phyloP scores from a whole-genome alignment of 2,329 filamentous ascomycete species.

The Pseudogymnoascus sp. region DNA sequence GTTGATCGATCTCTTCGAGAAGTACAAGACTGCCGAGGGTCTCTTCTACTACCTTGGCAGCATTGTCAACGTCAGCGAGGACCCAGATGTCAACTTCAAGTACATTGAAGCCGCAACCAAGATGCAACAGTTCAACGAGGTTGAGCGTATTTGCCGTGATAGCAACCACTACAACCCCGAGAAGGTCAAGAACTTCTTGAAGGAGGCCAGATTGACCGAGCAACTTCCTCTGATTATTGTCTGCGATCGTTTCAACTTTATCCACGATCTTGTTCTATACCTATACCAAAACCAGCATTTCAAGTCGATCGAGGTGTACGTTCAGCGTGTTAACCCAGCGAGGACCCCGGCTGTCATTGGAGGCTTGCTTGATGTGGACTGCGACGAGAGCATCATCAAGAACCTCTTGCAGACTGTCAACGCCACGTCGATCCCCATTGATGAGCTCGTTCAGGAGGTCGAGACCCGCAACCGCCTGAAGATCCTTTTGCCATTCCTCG shows the following conservation, averaged over 20 bases:
- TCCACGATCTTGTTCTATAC: slow-evolving; percentile 92
- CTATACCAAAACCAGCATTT: slow-evolving; percentile 99
- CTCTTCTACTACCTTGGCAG: slow-evolving; percentile 97
- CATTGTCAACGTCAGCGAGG: slow-evolving; percentile 94
- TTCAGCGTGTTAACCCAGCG: slow-evolving; percentile 89
- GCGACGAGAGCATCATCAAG: slow-evolving; percentile 94
- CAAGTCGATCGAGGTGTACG: slow-evolving; percentile 96
- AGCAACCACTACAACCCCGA: slow-evolving; percentile 84
- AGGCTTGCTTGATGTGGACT: slow-evolving; percentile 90
- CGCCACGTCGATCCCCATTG: slow-evolving; percentile 78
- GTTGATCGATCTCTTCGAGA: slow-evolving; percentile 90
- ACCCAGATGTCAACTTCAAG: slow-evolving; percentile 95
- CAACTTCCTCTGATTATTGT: slow-evolving; percentile 96
- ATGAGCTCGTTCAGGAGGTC: slow-evolving; percentile 90
- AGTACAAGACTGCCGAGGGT: slow-evolving; percentile 93
- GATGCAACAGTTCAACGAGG: slow-evolving; percentile 89
- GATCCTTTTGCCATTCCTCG: slow-evolving; percentile 90
- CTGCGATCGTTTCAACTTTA: slow-evolving; percentile 98
- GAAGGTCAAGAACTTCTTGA: slow-evolving; percentile 98
- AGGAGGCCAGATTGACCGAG: slow-evolving; percentile 86
- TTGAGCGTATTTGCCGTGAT: slow-evolving; percentile 94
- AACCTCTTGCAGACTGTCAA: slow-evolving; percentile 78
- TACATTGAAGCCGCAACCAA: slow-evolving; percentile 96
- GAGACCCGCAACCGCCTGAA: slow-evolving; percentile 93
- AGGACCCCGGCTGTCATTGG: slow-evolving; percentile 89